Evolutionary conservation across 1,284 basidiomycete species (phyloP), one percentile per base, ranked within the genome.

Genomic region (Cystobasidium slooffiae): DNA sequence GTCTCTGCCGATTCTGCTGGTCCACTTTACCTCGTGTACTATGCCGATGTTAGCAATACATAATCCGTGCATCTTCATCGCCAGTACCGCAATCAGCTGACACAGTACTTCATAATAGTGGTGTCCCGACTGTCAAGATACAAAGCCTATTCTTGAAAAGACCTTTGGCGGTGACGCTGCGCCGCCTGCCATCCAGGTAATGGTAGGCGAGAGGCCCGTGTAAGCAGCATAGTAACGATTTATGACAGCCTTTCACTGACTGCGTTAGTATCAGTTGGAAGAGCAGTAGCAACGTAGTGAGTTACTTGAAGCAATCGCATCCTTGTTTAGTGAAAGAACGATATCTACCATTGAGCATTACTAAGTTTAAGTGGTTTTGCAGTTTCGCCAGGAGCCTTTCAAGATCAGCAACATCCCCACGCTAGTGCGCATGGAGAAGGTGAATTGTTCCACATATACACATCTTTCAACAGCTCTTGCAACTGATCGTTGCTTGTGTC

Each of bases 101-200:
- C n/a, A n/a, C n/a, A n/a, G n/a, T n/a, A n/a, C n/a, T n/a, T 20
- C n/a, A 12, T 31, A 16, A 31, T 12, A 72, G 69, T 72, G 69
- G 69, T 72, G 69, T 31, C 69, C 59, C 22, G 69, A 72, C 58
- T 72, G 69, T 51, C 59, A 53, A 24, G 61, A 3, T n/a, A 24
- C 69, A 24, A 46, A 53, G 41, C 61, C 69, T 18, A 41, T 72
- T 2, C 39, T 72, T 41, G 37, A 64, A 7, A 31, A 24, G 10
- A 58, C 69, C 9, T 64, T 72, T 20, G 39, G 22, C 16, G 59
- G 49, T 20, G 69, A 62, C 44, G 46, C 47, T 10, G 8, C 37
- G 18, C 69, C 44, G 7, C 20, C 53, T 9, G 24, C 59, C 12
- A 20, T 72, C 14, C 58, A 41, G n/a, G 61, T 72, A n/a, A 52